Percentiles rank a stretch among this genome's conserved stretches.
These are phyloP conservation scores for Selaginella tamariscina DNA, from an alignment of 75 land plant species.

Conservation along the genomic window DNA sequence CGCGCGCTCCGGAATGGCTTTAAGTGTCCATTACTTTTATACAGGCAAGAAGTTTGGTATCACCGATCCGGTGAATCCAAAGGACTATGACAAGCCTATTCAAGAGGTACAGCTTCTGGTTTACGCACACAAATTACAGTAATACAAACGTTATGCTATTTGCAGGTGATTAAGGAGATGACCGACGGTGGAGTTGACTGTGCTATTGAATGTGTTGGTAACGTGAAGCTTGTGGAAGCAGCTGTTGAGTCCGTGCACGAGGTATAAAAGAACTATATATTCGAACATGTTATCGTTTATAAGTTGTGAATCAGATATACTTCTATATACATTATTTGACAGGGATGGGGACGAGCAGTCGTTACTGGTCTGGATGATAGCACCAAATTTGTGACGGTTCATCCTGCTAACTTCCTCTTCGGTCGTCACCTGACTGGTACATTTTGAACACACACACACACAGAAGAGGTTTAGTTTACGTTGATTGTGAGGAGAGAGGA, in stretches of 20 bases:
- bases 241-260: conserved; percentile 4
- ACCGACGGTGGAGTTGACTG: conserved; percentile 9
- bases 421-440: conserved; percentile 1
- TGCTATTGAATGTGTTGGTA: conserved; percentile 9
- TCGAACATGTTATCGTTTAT: not conserved
- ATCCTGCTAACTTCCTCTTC: conserved; percentile 7
- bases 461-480: no score
- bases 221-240: not conserved
- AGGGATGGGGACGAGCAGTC: conserved; percentile 7
- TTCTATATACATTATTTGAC: not conserved
- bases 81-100: conserved; percentile 33
- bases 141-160: not conserved
- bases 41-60: conserved; percentile 38
- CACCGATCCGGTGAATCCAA: conserved; percentile 49
- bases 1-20: not conserved
- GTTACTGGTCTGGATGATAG: conserved; percentile 5
- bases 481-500: conserved; percentile 34
- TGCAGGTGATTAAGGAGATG: conserved; percentile 13
- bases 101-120: conserved; percentile 38
- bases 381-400: not conserved
- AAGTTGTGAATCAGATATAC: not conserved
- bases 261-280: not conserved
- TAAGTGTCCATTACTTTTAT: not conserved
- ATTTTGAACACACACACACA: no score
- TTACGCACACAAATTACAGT: not conserved